Conservation (phyloP, 176 grass and related monocot species). For the Otatea glauca region DNA sequence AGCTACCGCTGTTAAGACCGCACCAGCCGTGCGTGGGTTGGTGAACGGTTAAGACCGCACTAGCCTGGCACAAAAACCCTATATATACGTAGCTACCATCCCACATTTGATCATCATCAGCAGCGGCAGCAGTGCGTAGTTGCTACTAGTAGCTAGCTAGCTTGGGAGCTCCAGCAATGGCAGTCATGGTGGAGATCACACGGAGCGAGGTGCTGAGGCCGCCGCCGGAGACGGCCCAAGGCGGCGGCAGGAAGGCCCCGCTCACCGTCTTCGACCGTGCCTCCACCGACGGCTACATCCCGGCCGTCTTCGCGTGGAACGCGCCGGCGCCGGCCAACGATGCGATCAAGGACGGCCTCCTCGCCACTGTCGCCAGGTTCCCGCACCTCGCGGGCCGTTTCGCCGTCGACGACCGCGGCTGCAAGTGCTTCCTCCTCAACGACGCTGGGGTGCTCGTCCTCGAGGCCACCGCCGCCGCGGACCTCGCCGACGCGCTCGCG, state of each 20-base stretch:
- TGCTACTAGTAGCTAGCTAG: too few species aligned
- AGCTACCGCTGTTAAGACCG: too few species aligned
- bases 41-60: too few species aligned
- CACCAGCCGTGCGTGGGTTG: too few species aligned
- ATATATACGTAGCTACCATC: neutral
- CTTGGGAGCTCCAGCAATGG: neutral
- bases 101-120: neutral
- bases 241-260: neutral
- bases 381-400: constrained; percentile 40
- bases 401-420: neutral
- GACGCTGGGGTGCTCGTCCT: constrained; percentile 39
- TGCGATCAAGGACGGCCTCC: constrained; percentile 36
- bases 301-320: constrained; percentile 48
- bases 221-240: neutral
- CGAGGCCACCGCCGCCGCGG: constrained; percentile 22
- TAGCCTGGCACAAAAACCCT: neutral
- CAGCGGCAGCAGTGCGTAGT: too few species aligned
- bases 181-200: constrained; percentile 25
- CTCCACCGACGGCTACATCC: constrained; percentile 46
- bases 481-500: constrained; percentile 31
- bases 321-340: constrained; percentile 35
- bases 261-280: constrained; percentile 51
- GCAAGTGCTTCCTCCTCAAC: constrained; percentile 36
- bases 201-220: neutral
- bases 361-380: constrained; percentile 27